phyloP scores from a whole-genome alignment of 1,284 basidiomycete species.

The Golubevia sp. region DNA sequence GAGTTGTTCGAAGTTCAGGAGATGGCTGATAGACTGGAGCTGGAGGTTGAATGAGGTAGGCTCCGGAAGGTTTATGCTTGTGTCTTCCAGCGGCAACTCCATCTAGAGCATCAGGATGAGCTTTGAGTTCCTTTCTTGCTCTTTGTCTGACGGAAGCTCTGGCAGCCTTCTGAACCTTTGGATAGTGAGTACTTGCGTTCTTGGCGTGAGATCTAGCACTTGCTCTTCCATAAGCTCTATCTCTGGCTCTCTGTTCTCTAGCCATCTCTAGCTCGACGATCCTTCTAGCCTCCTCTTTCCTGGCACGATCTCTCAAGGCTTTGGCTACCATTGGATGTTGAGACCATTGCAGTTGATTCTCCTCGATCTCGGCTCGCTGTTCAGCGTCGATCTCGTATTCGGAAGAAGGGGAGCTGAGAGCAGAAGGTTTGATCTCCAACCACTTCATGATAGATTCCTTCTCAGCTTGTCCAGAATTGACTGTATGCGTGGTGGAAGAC shows the following conservation, averaged over 20 bases:
- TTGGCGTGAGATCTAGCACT: background rate
- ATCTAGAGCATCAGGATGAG: background rate
- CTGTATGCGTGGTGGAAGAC: background rate
- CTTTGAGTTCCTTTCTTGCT: background rate
- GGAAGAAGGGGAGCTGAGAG: background rate
- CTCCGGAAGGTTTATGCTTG: background rate
- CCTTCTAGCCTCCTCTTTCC: conserved; percentile 17
- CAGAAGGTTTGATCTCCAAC: background rate
- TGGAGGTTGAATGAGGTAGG: background rate
- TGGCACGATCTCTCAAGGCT: conserved; percentile 36
- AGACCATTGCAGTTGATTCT: conserved; percentile 9
- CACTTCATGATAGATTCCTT: background rate
- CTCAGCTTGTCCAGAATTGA: background rate
- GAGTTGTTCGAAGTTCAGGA: background rate
- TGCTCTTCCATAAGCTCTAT: background rate
- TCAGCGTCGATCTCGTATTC: background rate
- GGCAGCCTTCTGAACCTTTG: background rate
- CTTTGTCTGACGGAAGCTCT: background rate
- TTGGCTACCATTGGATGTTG: conserved; percentile 53
- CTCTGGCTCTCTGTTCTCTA: background rate
- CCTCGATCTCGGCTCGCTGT: background rate
- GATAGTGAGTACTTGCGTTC: background rate
- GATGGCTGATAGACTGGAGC: background rate
- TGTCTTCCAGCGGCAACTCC: background rate
- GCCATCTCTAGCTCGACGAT: background rate